phyloP scores from a whole-genome alignment of 2,329 filamentous ascomycete species.

The Camillea tinctor region DNA sequence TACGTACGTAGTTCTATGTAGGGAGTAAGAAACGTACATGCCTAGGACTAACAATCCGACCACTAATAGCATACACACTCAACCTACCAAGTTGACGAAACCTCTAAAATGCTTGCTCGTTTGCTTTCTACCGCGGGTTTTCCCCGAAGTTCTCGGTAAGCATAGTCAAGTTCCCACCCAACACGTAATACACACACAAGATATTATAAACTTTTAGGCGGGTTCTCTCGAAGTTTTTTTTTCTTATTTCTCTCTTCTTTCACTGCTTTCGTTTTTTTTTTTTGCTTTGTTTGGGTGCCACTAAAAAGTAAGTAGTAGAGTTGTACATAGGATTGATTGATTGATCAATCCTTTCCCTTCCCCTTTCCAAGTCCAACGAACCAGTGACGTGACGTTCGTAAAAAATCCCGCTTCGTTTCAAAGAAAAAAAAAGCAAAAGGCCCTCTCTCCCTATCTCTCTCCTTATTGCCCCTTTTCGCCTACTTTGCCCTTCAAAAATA shows the following conservation, averaged over 20 bases:
- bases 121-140: background rate
- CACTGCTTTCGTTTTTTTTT: background rate
- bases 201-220: background rate
- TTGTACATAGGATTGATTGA: background rate
- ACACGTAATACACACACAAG: background rate
- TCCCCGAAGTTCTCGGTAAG: background rate
- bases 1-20: no score
- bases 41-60: no score
- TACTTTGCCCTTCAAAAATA: background rate
- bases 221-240: background rate
- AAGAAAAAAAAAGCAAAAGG: background rate
- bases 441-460: background rate
- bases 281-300: background rate
- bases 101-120: no score
- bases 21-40: no score
- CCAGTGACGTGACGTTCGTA: conserved; percentile 3
- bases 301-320: background rate
- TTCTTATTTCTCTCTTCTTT: no score
- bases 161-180: background rate
- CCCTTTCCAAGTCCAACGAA: background rate
- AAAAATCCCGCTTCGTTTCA: background rate
- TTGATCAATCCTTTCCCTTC: background rate
- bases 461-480: background rate
- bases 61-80: no score
- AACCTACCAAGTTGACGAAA: no score